Evolutionary conservation across 257 asterid species (phyloP), one percentile per base, ranked within the genome.

Genomic region (Petunia secreta): DNA sequence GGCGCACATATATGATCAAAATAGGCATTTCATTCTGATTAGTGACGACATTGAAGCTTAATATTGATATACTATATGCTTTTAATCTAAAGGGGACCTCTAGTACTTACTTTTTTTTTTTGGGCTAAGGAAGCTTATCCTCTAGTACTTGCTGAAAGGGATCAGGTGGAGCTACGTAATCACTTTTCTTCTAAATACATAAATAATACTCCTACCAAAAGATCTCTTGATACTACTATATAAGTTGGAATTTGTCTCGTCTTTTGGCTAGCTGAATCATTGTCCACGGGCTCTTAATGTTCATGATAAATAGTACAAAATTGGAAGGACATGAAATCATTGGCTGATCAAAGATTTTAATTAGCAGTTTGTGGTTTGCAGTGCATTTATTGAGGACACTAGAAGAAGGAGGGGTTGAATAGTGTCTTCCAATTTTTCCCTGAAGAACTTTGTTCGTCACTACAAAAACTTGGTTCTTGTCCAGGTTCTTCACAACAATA

Each of bases 241-340:
- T 4, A 78, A 78, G 0, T 63, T 78, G 5, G 36, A 44, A 43
- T 3, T 44, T 55, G 38, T 54, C 53, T 80, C 1, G 79, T 80
- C 78, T 80, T 67, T 80, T 68, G 60, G 76, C 67, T 11, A 58
- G 58, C 71, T 40, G 3, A 64, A 68, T 80, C 62, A 80, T 80
- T 53, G 78, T 80, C 9, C 16, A 52, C 41, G 64, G 48, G 50
- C 82, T 50, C 63, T 40, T 43, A 37, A 25, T 16, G 83, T 36
- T 80, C 40, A 15, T 63, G 43, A 38, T 46, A 46, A 52, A 39
- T 44, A 5, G 54, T 74, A 6, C 58, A 79, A 41, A 65, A 79
- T 34, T 44, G 46, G 43, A 58, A 48, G 82, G n/a, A 52, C 44
- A 8, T 38, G n/a, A 40, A 53, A 79, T 39, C 37, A 50, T 37